phyloP scores from a whole-genome alignment of 805 yeast genomes.

The Candida peoriensis region DNA sequence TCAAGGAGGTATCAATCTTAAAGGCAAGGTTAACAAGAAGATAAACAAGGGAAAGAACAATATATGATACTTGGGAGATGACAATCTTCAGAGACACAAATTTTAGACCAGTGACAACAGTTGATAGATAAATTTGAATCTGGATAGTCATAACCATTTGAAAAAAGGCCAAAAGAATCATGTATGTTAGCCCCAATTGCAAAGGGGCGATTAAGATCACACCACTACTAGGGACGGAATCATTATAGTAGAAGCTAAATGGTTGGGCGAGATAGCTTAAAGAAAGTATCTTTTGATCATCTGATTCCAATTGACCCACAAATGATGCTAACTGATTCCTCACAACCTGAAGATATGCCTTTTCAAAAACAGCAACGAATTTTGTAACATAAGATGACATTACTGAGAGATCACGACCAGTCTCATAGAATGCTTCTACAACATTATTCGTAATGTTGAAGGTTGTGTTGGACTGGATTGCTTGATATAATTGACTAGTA shows the following conservation, averaged over 20 bases:
- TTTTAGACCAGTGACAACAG: conserved; percentile 35
- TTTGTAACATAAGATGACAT: conserved; percentile 42
- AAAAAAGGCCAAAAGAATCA: conserved; percentile 67
- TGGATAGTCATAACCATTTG: conserved; percentile 52
- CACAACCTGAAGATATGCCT: conserved; percentile 6
- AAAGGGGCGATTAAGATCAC: conserved; percentile 56
- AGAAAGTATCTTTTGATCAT: conserved; percentile 18
- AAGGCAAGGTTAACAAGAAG: conserved; percentile 60
- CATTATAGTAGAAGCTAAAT: conserved; percentile 26
- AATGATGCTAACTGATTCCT: conserved; percentile 4
- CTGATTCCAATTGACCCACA: conserved; percentile 30
- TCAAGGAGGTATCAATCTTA: conserved; percentile 47
- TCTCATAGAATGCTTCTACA: conserved; percentile 46
- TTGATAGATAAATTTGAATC: conserved; percentile 36
- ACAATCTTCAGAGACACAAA: conserved; percentile 37
- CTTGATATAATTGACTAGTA: conserved; percentile 25
- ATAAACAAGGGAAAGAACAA: conserved; percentile 53
- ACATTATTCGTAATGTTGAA: conserved; percentile 19
- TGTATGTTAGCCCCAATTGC: conserved; percentile 68
- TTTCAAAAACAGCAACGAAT: conserved; percentile 39
- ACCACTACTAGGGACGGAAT: conserved; percentile 42
- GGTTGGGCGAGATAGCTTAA: conserved; percentile 11
- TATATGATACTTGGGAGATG: conserved; percentile 44
- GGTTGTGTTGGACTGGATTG: conserved; percentile 18
- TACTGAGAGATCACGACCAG: conserved; percentile 55